Conservation (phyloP, 257 asterid genomes). For the Solanum dulcamara region DNA sequence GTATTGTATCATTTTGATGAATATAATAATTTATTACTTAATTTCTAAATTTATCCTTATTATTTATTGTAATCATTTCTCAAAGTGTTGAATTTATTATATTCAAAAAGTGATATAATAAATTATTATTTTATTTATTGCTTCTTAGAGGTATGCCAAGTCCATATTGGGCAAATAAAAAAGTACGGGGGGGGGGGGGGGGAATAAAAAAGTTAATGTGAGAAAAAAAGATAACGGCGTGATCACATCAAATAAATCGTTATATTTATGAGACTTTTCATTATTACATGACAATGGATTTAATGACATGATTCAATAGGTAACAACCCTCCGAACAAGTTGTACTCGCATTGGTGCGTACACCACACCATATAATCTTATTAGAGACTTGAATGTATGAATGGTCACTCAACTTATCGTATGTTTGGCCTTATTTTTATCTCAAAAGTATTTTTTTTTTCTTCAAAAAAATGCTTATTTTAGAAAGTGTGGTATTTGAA, state of each 20-base stretch:
- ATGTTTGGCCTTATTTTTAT: too few species aligned
- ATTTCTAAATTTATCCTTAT: neutral
- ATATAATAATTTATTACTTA: neutral
- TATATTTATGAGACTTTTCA: neutral
- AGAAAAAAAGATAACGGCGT: too few species aligned
- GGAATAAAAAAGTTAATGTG: neutral
- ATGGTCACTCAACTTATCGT: too few species aligned
- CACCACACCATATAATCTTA: neutral
- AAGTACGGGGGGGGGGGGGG: rapidly evolving
- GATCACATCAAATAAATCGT: rapidly evolving
- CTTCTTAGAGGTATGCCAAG: too few species aligned
- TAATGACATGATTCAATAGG: neutral
- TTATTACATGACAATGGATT: neutral
- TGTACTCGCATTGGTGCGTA: neutral
- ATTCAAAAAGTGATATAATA: too few species aligned
- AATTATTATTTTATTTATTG: neutral
- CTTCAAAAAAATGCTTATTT: too few species aligned
- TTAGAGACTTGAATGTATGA: neutral
- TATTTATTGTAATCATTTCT: neutral
- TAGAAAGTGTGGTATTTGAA: too few species aligned
- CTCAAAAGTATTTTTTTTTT: too few species aligned
- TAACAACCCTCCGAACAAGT: neutral
- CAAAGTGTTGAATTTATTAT: neutral
- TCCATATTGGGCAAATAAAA: neutral
- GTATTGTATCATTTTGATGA: neutral